Evolutionary conservation across 2,329 filamentous ascomycete genomes (phyloP).

Genomic region (Fusarium sp.): DNA sequence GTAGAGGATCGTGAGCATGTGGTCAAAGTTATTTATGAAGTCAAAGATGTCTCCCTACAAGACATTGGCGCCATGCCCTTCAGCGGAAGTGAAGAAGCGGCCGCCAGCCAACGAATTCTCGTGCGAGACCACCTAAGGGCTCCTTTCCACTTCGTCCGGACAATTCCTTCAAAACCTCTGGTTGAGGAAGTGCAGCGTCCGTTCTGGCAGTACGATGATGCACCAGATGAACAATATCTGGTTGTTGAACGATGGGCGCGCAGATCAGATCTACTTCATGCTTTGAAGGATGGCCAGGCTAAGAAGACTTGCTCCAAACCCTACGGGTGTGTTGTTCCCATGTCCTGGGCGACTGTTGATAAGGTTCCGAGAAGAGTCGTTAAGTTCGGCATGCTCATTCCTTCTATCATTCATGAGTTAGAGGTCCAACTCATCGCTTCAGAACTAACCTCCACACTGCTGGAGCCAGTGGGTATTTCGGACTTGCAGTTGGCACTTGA

Average conservation of each 20-base stretch:
- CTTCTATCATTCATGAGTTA: constrained; percentile 77
- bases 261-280: constrained; percentile 70
- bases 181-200: constrained; percentile 52
- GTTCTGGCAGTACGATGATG: constrained; percentile 51
- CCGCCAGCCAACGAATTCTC: constrained; percentile 45
- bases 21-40: constrained; percentile 53
- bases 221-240: constrained; percentile 62
- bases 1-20: constrained; percentile 55
- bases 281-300: constrained; percentile 12
- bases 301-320: constrained; percentile 52
- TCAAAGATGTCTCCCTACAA: constrained; percentile 40
- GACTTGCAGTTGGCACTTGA: constrained; percentile 68
- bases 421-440: constrained; percentile 73
- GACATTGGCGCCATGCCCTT: constrained; percentile 49
- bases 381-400: constrained; percentile 72
- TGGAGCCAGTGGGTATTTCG: constrained; percentile 59
- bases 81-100: constrained; percentile 37
- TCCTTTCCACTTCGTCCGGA: constrained; percentile 57
- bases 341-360: constrained; percentile 62
- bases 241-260: constrained; percentile 62
- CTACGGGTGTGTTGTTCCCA: constrained; percentile 58
- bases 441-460: constrained; percentile 58
- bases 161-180: constrained; percentile 58
- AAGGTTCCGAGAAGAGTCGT: constrained; percentile 56
- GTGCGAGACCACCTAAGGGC: constrained; percentile 52